Evolutionary conservation across 2,329 filamentous ascomycete species (phyloP), one percentile per base, ranked within the genome.

Genomic region (Capronia coronata): DNA sequence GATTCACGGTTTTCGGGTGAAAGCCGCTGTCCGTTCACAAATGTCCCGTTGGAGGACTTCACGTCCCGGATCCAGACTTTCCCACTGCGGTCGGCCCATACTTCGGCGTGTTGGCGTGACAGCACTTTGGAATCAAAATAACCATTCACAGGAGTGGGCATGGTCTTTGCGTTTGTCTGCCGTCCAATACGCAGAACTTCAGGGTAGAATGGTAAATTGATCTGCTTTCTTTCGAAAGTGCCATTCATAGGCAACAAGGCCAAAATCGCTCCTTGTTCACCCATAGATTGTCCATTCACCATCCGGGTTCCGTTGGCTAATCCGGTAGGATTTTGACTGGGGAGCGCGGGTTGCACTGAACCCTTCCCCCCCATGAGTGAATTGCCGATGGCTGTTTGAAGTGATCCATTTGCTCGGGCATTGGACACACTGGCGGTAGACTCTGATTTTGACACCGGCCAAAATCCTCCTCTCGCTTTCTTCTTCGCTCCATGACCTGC

Each of bases 111-210:
- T 65, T 96, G 89, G 61, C 93, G 79, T 32, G 93, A 97, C 19
- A 98, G 78, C 21, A 98, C 93, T 69, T 98, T 98, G 44, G 91
- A 97, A 67, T 98, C 93, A 64, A 98, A 98, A 68, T 86, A 98
- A 29, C 93, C 93, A 69, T 98, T 98, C 53, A 83, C 72, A 0
- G 88, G 83, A 0, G 90, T 95, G 0, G 93, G 93, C 10, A 94
- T 79, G 0, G 93, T 97, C 69, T 95, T 97, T 58, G 88, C 87
- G 68, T 98, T 98, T 16, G 93, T 98, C 69, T 98, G 93, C 41
- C 93, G 85, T 38, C 93, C 93, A 63, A 98, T 95, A 56, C 89
- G 83, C 43, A 98, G 75, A 34, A 87, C 85, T n/a, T 97, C 91
- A n/a, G 93, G 93, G 57, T 80, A 86, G 65, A 86, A 95, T 0